A percentile compares a stretch with the other conserved stretches of the same genome.
phyloP scores from a whole-genome alignment of 2,329 filamentous ascomycete genomes.

The Zymoseptoria tritici region DNA sequence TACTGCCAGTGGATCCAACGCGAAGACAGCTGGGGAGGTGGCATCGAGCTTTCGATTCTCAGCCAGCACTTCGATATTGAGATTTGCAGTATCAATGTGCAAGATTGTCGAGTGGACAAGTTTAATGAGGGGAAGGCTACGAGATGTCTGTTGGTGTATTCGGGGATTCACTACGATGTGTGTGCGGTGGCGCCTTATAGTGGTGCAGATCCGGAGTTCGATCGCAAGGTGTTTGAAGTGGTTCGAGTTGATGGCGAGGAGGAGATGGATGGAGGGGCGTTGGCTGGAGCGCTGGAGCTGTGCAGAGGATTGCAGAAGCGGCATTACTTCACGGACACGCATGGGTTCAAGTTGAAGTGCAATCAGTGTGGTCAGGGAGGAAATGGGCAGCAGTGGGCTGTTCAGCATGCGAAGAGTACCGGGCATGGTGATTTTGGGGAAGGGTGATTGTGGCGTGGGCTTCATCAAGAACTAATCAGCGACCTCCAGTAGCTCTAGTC shows the following conservation, averaged over 20 bases:
- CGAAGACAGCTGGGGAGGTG: conserved; percentile 80
- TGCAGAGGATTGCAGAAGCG: conserved; percentile 55
- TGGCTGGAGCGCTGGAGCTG: conserved; percentile 52
- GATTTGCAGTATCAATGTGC: conserved; percentile 76
- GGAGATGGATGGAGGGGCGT: conserved; percentile 44
- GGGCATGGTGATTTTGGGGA: conserved; percentile 52
- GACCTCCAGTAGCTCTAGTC: no score
- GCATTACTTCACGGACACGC: conserved; percentile 85
- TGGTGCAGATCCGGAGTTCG: conserved; percentile 61
- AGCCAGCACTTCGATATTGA: conserved; percentile 79
- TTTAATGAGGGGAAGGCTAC: conserved; percentile 68
- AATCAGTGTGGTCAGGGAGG: conserved; percentile 64
- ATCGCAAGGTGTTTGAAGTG: conserved; percentile 66
- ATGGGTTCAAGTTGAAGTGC: conserved; percentile 70
- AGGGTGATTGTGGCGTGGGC: not conserved
- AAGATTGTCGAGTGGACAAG: conserved; percentile 58
- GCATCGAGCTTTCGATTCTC: conserved; percentile 80
- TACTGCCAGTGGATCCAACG: conserved; percentile 79
- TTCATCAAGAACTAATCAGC: no score
- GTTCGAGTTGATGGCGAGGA: conserved; percentile 25
- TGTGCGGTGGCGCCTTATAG: conserved; percentile 65
- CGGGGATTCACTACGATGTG: conserved; percentile 88
- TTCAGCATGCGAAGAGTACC: conserved; percentile 54
- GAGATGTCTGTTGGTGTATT: conserved; percentile 78
- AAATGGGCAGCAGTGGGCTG: conserved; percentile 56